A percentile compares a stretch with the other conserved stretches of the same genome.
Conservation (phyloP, 495 filamentous ascomycete genomes). For the Diplogelasinospora grovesii region DNA sequence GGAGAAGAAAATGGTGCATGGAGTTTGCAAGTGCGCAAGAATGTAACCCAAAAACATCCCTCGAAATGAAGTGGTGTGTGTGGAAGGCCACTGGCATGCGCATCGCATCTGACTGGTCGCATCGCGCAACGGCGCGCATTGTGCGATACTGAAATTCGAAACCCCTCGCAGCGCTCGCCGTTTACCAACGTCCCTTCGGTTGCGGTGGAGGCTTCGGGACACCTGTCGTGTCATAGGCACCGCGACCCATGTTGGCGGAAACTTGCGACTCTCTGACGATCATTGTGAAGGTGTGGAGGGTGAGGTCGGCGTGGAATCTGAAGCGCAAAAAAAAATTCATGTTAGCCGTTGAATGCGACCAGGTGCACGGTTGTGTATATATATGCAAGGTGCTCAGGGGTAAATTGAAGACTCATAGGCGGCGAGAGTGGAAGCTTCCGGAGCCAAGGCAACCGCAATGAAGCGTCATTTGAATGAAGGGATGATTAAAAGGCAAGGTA, state of each 20-base stretch:
- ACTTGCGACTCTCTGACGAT: slow-evolving; percentile 37
- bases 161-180: not conserved
- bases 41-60: too few species aligned
- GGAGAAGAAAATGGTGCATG: too few species aligned
- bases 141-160: slow-evolving; percentile 16
- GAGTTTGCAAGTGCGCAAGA: too few species aligned
- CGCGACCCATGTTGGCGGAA: slow-evolving; percentile 46
- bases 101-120: slow-evolving; percentile 2
- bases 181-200: too few species aligned
- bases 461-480: slow-evolving; percentile 6
- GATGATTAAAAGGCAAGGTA: slow-evolving; percentile 11
- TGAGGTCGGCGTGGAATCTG: not conserved
- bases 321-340: not conserved
- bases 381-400: too few species aligned
- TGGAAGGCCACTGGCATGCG: too few species aligned
- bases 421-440: slow-evolving; percentile 4
- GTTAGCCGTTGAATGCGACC: slow-evolving; percentile 17
- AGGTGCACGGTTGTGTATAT: not conserved
- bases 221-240: slow-evolving; percentile 52
- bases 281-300: slow-evolving; percentile 31
- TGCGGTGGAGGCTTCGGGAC: slow-evolving; percentile 49
- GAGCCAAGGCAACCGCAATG: slow-evolving; percentile 4
- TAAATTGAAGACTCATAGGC: not conserved
- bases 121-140: slow-evolving; percentile 6
- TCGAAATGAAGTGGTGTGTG: too few species aligned